These are phyloP conservation scores for Globisporangium spiculum DNA, from an alignment of 352 stramenopile genomes.

Conservation along the genomic window DNA sequence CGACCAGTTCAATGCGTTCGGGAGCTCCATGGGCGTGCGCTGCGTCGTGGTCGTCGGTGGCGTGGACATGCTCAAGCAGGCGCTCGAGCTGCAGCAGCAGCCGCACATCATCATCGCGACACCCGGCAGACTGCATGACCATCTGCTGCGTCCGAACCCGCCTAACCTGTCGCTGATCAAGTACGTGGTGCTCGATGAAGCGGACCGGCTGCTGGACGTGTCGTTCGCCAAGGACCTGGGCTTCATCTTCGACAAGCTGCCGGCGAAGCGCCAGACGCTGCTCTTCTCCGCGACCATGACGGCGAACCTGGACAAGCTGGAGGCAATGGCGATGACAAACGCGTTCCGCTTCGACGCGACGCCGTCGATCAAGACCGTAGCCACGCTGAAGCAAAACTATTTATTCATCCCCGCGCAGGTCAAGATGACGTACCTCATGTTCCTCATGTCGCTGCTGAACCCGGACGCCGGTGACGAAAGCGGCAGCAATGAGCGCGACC, in stretches of 20 bases:
- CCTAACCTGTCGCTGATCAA: slow-evolving; percentile 89
- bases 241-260: slow-evolving; percentile 83
- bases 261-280: slow-evolving; percentile 90
- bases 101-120: slow-evolving; percentile 98
- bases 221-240: slow-evolving; percentile 87
- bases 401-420: slow-evolving; percentile 97
- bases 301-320: slow-evolving; percentile 84
- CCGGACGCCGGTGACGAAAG: slow-evolving; percentile 46
- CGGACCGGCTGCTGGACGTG: slow-evolving; percentile 91
- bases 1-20: slow-evolving; percentile 96
- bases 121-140: slow-evolving; percentile 92
- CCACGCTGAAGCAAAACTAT: slow-evolving; percentile 95
- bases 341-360: slow-evolving; percentile 75
- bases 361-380: slow-evolving; percentile 86
- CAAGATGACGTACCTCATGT: slow-evolving; percentile 95
- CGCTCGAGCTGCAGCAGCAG: slow-evolving; percentile 81
- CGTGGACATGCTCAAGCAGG: slow-evolving; percentile 93
- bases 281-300: slow-evolving; percentile 98
- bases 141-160: slow-evolving; percentile 89
- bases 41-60: slow-evolving; percentile 95
- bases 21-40: slow-evolving; percentile 89
- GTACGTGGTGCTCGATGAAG: slow-evolving; percentile 98
- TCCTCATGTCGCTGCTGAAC: slow-evolving; percentile 69
- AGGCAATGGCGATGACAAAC: slow-evolving; percentile 66
- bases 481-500: slow-evolving; percentile 11